Conservation (phyloP, 495 filamentous ascomycete species). For the Aspergillus heteromorphus region DNA sequence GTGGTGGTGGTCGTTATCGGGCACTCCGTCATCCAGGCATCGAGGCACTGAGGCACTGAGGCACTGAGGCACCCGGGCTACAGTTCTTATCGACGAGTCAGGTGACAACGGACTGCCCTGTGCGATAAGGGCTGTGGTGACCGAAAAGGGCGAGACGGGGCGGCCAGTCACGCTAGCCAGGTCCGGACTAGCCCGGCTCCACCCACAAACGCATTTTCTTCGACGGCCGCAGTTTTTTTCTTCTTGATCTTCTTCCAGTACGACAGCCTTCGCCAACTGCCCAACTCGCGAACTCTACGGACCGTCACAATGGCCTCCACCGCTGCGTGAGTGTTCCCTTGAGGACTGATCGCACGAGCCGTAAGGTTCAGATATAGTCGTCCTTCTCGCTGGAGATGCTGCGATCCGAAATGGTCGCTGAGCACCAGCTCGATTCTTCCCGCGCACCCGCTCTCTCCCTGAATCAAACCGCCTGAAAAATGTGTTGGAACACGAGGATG, state of each 20-base stretch:
- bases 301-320: slow-evolving; percentile 47
- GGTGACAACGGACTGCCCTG: no score
- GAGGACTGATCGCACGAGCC: slow-evolving; percentile 40
- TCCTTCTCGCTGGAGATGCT: slow-evolving; percentile 71
- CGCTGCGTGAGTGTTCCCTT: slow-evolving; percentile 59
- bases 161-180: slow-evolving; percentile 7
- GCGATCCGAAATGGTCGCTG: slow-evolving; percentile 37
- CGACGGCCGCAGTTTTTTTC: slow-evolving; percentile 18
- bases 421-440: slow-evolving; percentile 81
- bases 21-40: no score
- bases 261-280: slow-evolving; percentile 38
- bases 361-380: slow-evolving; percentile 61
- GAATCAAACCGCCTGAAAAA: slow-evolving; percentile 14
- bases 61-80: no score
- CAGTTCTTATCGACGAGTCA: no score
- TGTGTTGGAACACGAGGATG: slow-evolving; percentile 40
- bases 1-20: no score
- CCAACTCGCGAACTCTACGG: slow-evolving; percentile 37
- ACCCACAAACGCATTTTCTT: slow-evolving; percentile 36
- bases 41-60: no score
- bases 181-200: slow-evolving; percentile 16
- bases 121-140: slow-evolving; percentile 25
- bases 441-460: slow-evolving; percentile 23
- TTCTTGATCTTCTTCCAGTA: slow-evolving; percentile 27
- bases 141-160: slow-evolving; percentile 8